Percentiles rank a stretch among this genome's conserved stretches.
These are phyloP conservation scores for Dendrocalamus latiflorus DNA, from an alignment of 202 grass and related monocot species.

Conservation along the genomic window DNA sequence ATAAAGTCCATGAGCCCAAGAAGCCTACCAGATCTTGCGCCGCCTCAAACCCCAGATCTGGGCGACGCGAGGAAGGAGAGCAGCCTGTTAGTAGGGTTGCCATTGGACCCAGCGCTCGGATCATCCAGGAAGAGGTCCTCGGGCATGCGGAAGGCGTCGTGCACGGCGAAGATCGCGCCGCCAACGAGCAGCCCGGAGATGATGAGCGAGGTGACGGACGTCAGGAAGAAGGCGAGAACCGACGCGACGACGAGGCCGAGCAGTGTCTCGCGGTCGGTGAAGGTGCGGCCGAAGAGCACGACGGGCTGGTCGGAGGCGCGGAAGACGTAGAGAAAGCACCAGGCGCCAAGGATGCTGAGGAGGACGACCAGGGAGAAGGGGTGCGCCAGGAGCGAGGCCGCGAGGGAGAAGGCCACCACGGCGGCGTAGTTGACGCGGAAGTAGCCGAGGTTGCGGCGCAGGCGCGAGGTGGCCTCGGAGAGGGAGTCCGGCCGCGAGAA, in stretches of 20 bases:
- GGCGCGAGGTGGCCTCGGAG: too few species aligned
- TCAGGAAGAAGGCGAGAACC: too few species aligned
- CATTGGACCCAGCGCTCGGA: constrained; percentile 27
- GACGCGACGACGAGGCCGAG: too few species aligned
- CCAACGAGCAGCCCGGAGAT: too few species aligned
- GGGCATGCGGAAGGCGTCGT: constrained; percentile 64
- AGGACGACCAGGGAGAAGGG: constrained; percentile 82
- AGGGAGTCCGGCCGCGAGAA: too few species aligned
- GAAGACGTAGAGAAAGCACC: constrained; percentile 85
- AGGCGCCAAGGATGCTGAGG: constrained; percentile 61
- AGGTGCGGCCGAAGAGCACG: constrained; percentile 75
- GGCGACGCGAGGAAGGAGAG: constrained; percentile 65
- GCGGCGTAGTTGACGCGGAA: background rate
- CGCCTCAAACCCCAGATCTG: constrained; percentile 42
- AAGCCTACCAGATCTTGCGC: constrained; percentile 17
- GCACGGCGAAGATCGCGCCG: too few species aligned
- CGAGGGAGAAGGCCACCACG: constrained; percentile 60
- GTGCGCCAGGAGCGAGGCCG: constrained; percentile 66
- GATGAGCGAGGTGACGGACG: too few species aligned
- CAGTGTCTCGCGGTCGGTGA: too few species aligned
- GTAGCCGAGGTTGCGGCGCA: too few species aligned
- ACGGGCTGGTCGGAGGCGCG: constrained; percentile 69
- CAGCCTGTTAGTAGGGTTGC: constrained; percentile 49
- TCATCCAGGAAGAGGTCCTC: constrained; percentile 95
- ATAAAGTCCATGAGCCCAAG: background rate